These are phyloP conservation scores for Casaregolazyma suthepensis DNA, from an alignment of 1,139 yeast species.

Conservation along the genomic window DNA sequence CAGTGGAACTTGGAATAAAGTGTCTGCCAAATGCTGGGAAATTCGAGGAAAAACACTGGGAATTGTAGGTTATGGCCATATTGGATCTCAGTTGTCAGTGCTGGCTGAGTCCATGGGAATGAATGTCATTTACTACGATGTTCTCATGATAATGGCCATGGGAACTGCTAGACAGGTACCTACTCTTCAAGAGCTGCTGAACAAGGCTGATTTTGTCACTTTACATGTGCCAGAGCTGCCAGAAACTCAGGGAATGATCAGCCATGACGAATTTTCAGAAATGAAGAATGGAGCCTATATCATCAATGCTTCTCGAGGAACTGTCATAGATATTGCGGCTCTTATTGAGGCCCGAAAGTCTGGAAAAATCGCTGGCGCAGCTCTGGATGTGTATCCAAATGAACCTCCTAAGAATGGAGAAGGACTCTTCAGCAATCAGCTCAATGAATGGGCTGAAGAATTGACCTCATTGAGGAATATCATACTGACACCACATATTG, in stretches of 20 bases:
- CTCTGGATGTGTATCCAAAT: conserved; percentile 92
- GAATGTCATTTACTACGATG: conserved; percentile 92
- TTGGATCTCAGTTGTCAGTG: conserved; percentile 94
- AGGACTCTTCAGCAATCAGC: conserved; percentile 58
- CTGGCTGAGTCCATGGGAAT: conserved; percentile 97
- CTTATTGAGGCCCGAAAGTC: conserved; percentile 84
- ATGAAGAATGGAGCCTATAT: conserved; percentile 96
- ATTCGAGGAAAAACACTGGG: conserved; percentile 98
- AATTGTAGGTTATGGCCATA: conserved; percentile 96
- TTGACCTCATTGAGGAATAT: conserved; percentile 78
- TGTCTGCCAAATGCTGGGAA: conserved; percentile 94
- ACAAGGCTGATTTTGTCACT: conserved; percentile 79
- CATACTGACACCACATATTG: conserved; percentile 94
- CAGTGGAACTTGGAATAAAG: conserved; percentile 98
- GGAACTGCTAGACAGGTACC: conserved; percentile 96
- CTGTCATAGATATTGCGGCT: conserved; percentile 94
- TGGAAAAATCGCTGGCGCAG: conserved; percentile 96
- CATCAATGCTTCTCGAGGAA: conserved; percentile 96
- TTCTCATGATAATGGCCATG: conserved; percentile 86
- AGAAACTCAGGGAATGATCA: conserved; percentile 85
- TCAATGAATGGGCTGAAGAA: conserved; percentile 83
- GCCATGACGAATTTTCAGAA: conserved; percentile 86
- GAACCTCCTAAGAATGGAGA: conserved; percentile 98
- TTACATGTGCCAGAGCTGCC: conserved; percentile 93
- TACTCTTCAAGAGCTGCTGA: conserved; percentile 74